Conservation (phyloP, 2,329 filamentous ascomycete genomes). For the Hypoxylon sp. region DNA sequence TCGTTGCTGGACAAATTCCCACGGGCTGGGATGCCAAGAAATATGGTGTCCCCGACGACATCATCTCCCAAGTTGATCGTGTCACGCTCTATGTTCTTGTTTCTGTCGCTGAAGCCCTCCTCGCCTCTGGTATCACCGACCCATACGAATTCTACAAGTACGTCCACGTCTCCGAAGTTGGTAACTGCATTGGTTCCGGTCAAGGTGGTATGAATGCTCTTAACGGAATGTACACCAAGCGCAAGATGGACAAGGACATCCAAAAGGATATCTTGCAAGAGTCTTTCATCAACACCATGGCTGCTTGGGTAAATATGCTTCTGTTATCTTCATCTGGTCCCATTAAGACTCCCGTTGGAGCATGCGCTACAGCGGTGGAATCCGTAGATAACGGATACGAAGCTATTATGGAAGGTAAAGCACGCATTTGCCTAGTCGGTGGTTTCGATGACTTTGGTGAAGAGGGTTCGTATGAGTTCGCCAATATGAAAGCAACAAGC, state of each 20-base stretch:
- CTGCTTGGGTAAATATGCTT: constrained; percentile 99
- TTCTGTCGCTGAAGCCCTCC: constrained; percentile 89
- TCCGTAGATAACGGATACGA: constrained; percentile 98
- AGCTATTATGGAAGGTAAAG: constrained; percentile 98
- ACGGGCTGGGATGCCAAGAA: constrained; percentile 97
- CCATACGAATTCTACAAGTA: constrained; percentile 99
- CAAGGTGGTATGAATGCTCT: constrained; percentile 95
- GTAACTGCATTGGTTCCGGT: constrained; percentile 98
- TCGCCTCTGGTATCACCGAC: constrained; percentile 95
- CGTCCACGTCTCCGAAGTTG: constrained; percentile 96
- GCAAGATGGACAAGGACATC: constrained; percentile 94
- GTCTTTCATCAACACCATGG: constrained; percentile 99
- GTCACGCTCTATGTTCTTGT: constrained; percentile 96
- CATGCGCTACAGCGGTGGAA: constrained; percentile 96
- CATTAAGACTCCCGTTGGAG: constrained; percentile 98
- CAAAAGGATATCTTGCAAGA: constrained; percentile 99
- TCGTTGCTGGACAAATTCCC: constrained; percentile 96
- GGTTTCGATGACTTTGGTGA: constrained; percentile 99
- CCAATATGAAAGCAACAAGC: constrained; percentile 99
- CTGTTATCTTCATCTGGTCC: constrained; percentile 95
- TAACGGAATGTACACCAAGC: constrained; percentile 98
- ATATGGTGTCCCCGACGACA: constrained; percentile 97
- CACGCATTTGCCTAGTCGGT: constrained; percentile 96
- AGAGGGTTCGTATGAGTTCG: constrained; percentile 99
- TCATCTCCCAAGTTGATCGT: constrained; percentile 96